These are phyloP conservation scores for Mycena vulgaris DNA, from an alignment of 768 basidiomycete species.

Conservation along the genomic window DNA sequence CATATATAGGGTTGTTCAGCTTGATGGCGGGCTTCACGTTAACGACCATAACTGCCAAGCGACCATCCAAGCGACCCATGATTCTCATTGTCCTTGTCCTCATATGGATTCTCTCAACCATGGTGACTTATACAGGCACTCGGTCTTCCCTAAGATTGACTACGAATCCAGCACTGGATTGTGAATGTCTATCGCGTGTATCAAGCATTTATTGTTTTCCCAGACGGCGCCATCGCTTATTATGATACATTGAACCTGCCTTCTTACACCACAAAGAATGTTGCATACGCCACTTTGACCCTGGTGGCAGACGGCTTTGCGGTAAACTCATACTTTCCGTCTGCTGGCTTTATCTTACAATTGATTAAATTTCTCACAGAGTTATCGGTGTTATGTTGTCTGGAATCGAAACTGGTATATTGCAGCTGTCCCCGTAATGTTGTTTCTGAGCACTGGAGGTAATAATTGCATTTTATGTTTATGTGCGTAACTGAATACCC, in stretches of 20 bases:
- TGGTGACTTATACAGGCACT: background rate
- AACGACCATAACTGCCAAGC: background rate
- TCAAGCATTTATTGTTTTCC: constrained; percentile 5
- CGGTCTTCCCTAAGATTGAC: background rate
- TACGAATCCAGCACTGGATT: constrained; percentile 14
- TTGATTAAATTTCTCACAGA: background rate
- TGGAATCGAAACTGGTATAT: background rate
- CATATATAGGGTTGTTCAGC: background rate
- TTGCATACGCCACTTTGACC: background rate
- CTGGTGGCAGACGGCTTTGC: constrained; percentile 4
- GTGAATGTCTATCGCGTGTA: constrained; percentile 13
- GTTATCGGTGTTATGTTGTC: background rate
- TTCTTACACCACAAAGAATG: constrained; percentile 6
- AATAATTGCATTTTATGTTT: background rate
- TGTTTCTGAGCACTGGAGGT: background rate
- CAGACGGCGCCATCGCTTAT: background rate
- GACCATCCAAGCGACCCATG: background rate
- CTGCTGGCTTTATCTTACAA: background rate
- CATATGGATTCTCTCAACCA: background rate
- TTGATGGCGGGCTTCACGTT: background rate
- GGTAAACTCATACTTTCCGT: background rate
- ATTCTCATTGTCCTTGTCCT: background rate
- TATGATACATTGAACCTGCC: background rate
- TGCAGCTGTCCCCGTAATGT: background rate
- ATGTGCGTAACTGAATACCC: background rate